phyloP scores from a whole-genome alignment of 1,284 basidiomycete species.

The Puccinia coronata region DNA sequence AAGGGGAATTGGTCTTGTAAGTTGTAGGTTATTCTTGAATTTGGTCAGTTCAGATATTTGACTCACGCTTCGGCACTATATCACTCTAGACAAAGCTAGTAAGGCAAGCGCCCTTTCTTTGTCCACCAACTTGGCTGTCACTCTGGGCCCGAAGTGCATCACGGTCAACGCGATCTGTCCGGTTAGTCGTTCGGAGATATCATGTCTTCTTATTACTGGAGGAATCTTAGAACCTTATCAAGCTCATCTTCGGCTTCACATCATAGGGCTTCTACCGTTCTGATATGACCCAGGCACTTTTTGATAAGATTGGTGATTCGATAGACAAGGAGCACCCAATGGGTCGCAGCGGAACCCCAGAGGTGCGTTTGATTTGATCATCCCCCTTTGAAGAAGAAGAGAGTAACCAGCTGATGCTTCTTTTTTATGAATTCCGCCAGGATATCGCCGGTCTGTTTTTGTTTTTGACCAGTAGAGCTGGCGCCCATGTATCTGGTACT shows the following conservation, averaged over 20 bases:
- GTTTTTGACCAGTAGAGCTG: conserved; percentile 41
- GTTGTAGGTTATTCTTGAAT: conserved; percentile 44
- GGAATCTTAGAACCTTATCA: not conserved
- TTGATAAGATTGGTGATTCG: conserved; percentile 26
- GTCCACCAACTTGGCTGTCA: conserved; percentile 56
- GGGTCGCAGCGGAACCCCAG: conserved; percentile 46
- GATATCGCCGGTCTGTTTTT: conserved; percentile 47
- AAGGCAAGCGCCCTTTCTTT: conserved; percentile 59
- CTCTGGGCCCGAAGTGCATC: too few species aligned
- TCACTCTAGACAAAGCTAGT: conserved; percentile 54
- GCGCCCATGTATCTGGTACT: conserved; percentile 36
- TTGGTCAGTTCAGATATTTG: not conserved
- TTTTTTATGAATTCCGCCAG: not conserved
- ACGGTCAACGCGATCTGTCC: conserved; percentile 59
- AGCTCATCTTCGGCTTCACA: not conserved
- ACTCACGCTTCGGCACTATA: not conserved
- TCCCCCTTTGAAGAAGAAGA: not conserved
- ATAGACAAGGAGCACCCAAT: conserved; percentile 36
- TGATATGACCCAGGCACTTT: conserved; percentile 30
- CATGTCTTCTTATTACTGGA: not conserved
- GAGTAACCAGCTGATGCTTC: not conserved
- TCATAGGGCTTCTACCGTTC: conserved; percentile 47
- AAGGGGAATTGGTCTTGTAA: conserved; percentile 57
- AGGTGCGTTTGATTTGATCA: conserved; percentile 10
- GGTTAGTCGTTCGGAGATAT: conserved; percentile 42